Evolutionary conservation across 352 stramenopile species (phyloP), one percentile per base, ranked within the genome.

Genomic region (Phytophthora pluvialis): DNA sequence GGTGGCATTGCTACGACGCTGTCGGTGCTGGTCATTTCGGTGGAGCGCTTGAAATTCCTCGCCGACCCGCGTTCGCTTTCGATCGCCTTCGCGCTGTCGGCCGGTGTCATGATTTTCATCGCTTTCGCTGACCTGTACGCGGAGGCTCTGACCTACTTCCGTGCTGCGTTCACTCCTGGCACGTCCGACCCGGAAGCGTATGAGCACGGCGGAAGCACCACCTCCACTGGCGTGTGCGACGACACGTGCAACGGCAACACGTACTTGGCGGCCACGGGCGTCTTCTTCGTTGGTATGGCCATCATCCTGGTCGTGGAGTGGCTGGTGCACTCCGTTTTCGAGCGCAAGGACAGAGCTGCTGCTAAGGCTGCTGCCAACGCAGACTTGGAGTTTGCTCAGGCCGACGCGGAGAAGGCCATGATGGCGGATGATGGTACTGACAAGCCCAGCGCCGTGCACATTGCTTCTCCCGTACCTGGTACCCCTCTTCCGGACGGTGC

Each of bases 91-190:
- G 73, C 83, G 16, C 54, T 91, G 16, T 88, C 83, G n/a, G 78
- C 83, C 3, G 83, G 83, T 64, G 83, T 91, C 44, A 91, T 91
- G 83, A 60, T 89, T 31, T 91, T 89, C 67, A 91, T 91, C 42
- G 75, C 74, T 46, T 66, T 91, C 11, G 78, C 82, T 1, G 80
- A 91, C 60, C 36, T 91, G 31, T 88, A 79, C 36, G 64, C 68
- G 0, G 80, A 91, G 35, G 62, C 78, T 1, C 67, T 88, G 38
- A 70, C 74, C 13, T 88, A 73, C 61, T 91, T 79, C 76, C 78
- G 72, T 18, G 76, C 78, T 33, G 52, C 73, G 6, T 90, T 79
- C 58, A 88, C 80, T 1, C 64, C 77, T 29, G 83, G 78, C n/a
- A 61, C 51, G 2, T 71, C 70, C 0, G 80, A 91, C 54, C 75